Conservation (phyloP, 257 asterid species). For the Gardenia jasminoides region DNA sequence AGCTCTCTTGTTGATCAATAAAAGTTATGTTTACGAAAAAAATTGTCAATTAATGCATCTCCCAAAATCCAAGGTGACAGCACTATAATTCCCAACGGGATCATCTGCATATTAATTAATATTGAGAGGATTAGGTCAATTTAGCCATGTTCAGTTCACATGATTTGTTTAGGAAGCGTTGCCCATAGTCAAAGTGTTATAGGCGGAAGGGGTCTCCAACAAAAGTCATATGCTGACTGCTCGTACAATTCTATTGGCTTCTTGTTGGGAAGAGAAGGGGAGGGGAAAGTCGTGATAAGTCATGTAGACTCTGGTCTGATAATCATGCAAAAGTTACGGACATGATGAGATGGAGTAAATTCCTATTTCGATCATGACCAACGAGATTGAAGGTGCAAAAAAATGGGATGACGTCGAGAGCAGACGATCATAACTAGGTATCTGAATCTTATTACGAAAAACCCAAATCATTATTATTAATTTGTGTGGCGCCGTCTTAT, state of each 20-base stretch:
- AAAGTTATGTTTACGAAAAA: no score
- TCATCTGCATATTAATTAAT: not conserved
- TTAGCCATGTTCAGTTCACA: conserved; percentile 1
- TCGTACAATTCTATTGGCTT: no score
- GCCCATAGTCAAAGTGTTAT: not conserved
- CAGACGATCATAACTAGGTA: conserved; percentile 26
- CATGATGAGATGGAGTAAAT: no score
- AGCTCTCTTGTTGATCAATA: no score
- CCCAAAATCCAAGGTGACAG: not conserved
- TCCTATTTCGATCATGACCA: not conserved
- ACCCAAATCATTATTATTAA: conserved; percentile 7
- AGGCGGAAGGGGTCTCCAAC: no score
- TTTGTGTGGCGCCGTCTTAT: conserved; percentile 29
- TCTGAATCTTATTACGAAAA: conserved; percentile 27
- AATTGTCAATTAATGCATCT: not conserved
- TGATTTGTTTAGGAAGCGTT: not conserved
- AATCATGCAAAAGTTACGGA: no score
- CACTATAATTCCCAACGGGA: not conserved
- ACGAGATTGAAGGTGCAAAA: conserved; percentile 2
- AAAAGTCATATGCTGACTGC: no score
- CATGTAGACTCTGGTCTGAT: no score
- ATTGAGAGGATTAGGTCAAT: not conserved
- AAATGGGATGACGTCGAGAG: conserved; percentile 4
- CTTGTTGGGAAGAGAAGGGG: no score
- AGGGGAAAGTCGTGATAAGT: no score